Percentiles rank a stretch among this genome's conserved stretches.
phyloP scores from a whole-genome alignment of 345 rosid genomes.

The Boechera stricta region DNA sequence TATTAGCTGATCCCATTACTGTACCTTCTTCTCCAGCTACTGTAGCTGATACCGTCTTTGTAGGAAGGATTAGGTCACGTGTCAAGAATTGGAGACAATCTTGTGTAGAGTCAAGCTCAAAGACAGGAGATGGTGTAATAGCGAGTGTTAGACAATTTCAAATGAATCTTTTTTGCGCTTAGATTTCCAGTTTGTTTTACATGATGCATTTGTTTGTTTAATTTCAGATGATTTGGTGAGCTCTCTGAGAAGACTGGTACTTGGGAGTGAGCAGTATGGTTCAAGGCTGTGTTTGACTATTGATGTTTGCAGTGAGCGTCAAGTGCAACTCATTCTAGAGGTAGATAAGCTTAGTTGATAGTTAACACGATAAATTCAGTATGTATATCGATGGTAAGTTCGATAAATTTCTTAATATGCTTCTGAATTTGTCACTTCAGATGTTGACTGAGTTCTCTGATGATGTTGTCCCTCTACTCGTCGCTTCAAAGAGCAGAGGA shows the following conservation, averaged over 20 bases:
- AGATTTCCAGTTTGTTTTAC: neutral
- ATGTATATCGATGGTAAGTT: neutral
- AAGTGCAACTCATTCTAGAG: constrained; percentile 71
- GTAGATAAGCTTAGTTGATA: constrained; percentile 46
- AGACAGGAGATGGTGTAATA: constrained; percentile 58
- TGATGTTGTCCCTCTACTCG: constrained; percentile 70
- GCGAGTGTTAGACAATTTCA: constrained; percentile 39
- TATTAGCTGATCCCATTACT: constrained; percentile 39
- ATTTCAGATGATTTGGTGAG: constrained; percentile 61
- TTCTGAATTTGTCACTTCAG: constrained; percentile 46
- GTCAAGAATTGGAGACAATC: constrained; percentile 71
- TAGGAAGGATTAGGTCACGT: constrained; percentile 69
- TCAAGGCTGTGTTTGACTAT: constrained; percentile 79
- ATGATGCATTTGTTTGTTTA: constrained; percentile 17
- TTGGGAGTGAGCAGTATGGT: constrained; percentile 60
- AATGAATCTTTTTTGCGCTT: constrained; percentile 12
- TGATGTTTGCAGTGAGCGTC: constrained; percentile 88
- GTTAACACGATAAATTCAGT: neutral
- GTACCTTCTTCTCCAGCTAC: constrained; percentile 54
- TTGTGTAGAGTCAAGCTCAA: constrained; percentile 47
- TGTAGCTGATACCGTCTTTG: constrained; percentile 76
- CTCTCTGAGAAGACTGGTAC: constrained; percentile 63
- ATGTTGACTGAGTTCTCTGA: constrained; percentile 66
- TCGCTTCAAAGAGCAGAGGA: constrained; percentile 77
- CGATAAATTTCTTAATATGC: constrained; percentile 2